Conservation (phyloP, 139 green algal genomes). For the Chlorella sorokiniana region DNA sequence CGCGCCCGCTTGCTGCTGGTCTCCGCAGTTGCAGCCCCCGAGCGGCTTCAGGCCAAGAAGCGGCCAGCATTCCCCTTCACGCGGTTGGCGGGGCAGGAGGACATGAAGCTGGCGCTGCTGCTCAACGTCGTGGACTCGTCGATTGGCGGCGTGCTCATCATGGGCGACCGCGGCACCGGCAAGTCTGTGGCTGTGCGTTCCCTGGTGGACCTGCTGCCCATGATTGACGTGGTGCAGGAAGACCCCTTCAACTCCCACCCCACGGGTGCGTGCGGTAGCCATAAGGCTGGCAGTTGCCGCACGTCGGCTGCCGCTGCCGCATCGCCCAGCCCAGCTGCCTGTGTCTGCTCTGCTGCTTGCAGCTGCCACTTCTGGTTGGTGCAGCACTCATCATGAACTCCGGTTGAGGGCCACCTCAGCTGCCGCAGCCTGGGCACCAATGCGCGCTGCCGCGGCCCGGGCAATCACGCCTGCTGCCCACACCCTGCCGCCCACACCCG, state of each 20-base stretch:
- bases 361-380: no score
- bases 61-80: conserved; percentile 82
- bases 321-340: no score
- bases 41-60: conserved; percentile 2
- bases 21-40: conserved; percentile 5
- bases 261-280: conserved; percentile 23
- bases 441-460: no score
- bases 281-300: no score
- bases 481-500: neutral
- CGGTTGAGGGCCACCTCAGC: no score
- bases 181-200: conserved; percentile 81
- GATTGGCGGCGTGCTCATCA: conserved; percentile 93
- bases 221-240: conserved; percentile 86
- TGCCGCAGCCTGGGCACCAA: no score
- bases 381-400: no score
- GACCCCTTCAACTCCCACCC: conserved; percentile 92
- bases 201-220: conserved; percentile 85
- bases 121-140: conserved; percentile 89
- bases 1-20: neutral
- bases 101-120: conserved; percentile 92
- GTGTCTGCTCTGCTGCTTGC: no score
- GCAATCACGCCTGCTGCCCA: no score
- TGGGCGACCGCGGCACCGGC: conserved; percentile 91
- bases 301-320: no score
- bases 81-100: conserved; percentile 86